Base-by-base conservation (phyloP, 2,329 filamentous ascomycete species). In the Akanthomyces lecanii region DNA sequence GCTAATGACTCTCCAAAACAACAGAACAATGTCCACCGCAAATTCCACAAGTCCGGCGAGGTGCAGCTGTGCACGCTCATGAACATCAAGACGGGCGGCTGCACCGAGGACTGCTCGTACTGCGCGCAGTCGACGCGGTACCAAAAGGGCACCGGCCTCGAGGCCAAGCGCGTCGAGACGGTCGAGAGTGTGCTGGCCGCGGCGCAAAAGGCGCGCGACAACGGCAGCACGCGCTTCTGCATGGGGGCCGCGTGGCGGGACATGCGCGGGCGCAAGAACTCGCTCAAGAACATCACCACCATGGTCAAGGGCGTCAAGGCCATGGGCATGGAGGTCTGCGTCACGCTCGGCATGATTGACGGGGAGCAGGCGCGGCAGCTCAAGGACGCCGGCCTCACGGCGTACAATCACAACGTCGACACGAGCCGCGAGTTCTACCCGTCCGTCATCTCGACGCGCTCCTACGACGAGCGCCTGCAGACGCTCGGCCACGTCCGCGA, bases 31-130 rank as follows among this genome's bases (percentile, higher is more conserved):
- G 79, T 96, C 63, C 92, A 97, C 76, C 88, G 91, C 52, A 88
- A 89, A 69, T 96, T 96, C 79, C 92, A 96, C 77, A 85, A 90
- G 71, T 90, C 92, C 7, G 82, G 87, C 53, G 88, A 91, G 33
- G 91, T 97, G 66, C 92, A 97, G 76, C 89, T 96, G 77, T 97
- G 92, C 79, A 97, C 92, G 0, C 82, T 97, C 64, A 96, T 96
- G 90, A 96, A 96, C 81, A 97, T 97, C 81, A 97, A 97, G 75
- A 96, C 91, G 10, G 92, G 92, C 61, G 92, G 92, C 54, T 97
- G 92, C 77, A 92, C 86, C 69, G 92, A 96, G 75, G 92, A 97
- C 76, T 97, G 92, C 78, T 91, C 89, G 28, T 97, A 97, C 84
- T 96, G 92, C 75, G 90, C 92, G 2, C 92, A 96, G 76, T 93